These are phyloP conservation scores for Apiotrichum porosum DNA, from an alignment of 1,284 basidiomycete species.

Conservation along the genomic window DNA sequence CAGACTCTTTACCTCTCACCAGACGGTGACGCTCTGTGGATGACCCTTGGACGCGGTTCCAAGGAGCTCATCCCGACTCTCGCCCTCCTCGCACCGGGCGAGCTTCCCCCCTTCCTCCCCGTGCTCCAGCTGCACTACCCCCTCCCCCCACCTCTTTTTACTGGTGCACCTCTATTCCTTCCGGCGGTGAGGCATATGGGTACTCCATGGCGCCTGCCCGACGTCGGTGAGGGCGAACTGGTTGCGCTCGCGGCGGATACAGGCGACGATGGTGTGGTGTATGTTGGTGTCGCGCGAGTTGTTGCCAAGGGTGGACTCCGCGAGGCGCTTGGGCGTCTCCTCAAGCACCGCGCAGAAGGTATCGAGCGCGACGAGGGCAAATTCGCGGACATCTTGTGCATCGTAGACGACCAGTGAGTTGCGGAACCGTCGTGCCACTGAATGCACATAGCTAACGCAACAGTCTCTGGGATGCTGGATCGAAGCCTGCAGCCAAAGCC, in stretches of 20 bases:
- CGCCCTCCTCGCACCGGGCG: slow-evolving; percentile 18
- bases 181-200: slow-evolving; percentile 41
- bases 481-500: slow-evolving; percentile 23
- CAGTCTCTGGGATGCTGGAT: slow-evolving; percentile 44
- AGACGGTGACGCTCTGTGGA: slow-evolving; percentile 76
- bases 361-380: slow-evolving; percentile 41
- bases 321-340: slow-evolving; percentile 32
- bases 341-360: slow-evolving; percentile 21
- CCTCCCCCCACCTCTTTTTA: slow-evolving; percentile 45
- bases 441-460: not conserved
- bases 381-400: slow-evolving; percentile 44
- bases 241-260: slow-evolving; percentile 32
- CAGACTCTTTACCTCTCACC: slow-evolving; percentile 55
- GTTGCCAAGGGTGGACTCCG: slow-evolving; percentile 37
- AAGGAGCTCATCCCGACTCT: slow-evolving; percentile 61
- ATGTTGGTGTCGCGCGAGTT: slow-evolving; percentile 41
- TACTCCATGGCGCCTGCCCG: slow-evolving; percentile 36
- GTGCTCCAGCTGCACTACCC: slow-evolving; percentile 41
- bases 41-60: slow-evolving; percentile 58
- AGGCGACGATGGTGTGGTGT: slow-evolving; percentile 24
- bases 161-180: slow-evolving; percentile 53
- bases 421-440: too few species aligned
- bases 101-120: slow-evolving; percentile 29
- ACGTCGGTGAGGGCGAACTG: slow-evolving; percentile 33
- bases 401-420: slow-evolving; percentile 45